Evolutionary conservation across 441 rosid species (phyloP), one percentile per base, ranked within the genome.

Genomic region (Macaranga tanarius): DNA sequence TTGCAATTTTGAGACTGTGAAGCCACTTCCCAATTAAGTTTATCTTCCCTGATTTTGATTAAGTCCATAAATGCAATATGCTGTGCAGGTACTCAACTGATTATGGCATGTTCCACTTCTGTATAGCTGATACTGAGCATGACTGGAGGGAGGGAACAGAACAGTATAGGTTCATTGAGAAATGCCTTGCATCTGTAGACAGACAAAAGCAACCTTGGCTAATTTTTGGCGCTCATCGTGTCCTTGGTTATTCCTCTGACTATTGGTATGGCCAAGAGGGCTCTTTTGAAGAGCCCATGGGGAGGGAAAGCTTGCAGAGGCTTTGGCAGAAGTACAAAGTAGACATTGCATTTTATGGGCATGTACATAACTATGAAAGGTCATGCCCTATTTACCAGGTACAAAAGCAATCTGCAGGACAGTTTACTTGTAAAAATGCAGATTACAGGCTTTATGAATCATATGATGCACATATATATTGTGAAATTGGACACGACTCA

Each of bases 311-410:
- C 78, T 62, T 95, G 83, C 97, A 95, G 83, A 90, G 69, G 79
- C 91, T 95, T 50, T 95, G 99, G 97, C 97, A 92, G 84, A 95
- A 90, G 81, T 91, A 95, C 84, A 92, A 84, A 77, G 99, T 95
- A 25, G 97, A 95, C 82, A 83, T 95, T 54, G 96, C 99, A 58
- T 95, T 91, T 81, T 95, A 80, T 26, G 99, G 99, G 59, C 96
- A 95, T 77, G 92, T 95, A 73, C 97, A 95, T 59, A 92, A 92
- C 89, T 94, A 94, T 72, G 99, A 92, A 81, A 82, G 97, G 62
- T 80, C 93, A 10, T 94, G 97, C 79, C 97, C 97, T 45, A 79
- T 92, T 67, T 91, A 95, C 83, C 85, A 95, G 97, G 97, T 94
- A 83, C 10, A 2, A 66, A 8, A 22, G n/a, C 62, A 51, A 52